Evolutionary conservation across 345 rosid genomes (phyloP).

Genomic region (Sapria himalayana): DNA sequence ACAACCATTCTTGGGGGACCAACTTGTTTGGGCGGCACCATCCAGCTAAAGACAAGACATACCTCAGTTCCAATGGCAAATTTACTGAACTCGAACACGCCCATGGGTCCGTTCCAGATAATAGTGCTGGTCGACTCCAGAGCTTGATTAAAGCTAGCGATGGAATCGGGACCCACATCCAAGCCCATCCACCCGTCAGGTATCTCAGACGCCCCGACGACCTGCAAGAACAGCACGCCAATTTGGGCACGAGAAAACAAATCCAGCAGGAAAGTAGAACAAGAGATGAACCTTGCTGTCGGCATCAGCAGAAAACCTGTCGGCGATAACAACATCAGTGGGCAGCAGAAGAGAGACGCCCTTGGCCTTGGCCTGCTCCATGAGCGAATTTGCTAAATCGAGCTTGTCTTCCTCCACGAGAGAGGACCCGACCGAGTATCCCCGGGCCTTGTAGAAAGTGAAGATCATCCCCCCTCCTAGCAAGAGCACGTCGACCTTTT

Average conservation of each 20-base stretch:
- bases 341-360: conserved; percentile 80
- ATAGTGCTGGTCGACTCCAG: conserved; percentile 55
- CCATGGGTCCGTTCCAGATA: conserved; percentile 98
- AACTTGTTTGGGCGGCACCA: too few relatives aligned
- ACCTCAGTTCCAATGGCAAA: conserved; percentile 65
- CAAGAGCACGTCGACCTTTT: conserved; percentile 54
- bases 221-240: conserved; percentile 20
- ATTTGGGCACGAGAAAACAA: too few relatives aligned
- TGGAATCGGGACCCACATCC: conserved; percentile 50
- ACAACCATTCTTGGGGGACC: too few relatives aligned
- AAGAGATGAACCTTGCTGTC: conserved; percentile 41
- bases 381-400: conserved; percentile 53
- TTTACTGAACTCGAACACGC: conserved; percentile 80
- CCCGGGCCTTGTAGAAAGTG: conserved; percentile 14
- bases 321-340: conserved; percentile 67
- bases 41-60: too few relatives aligned
- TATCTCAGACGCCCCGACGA: conserved; percentile 52
- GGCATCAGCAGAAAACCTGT: conserved; percentile 87
- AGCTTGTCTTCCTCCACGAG: conserved; percentile 94
- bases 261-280: too few relatives aligned
- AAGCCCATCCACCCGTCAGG: conserved; percentile 88
- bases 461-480: conserved; percentile 97
- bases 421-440: conserved; percentile 52
- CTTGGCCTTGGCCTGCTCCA: conserved; percentile 77
- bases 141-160: conserved; percentile 43